Base-by-base conservation (phyloP, 768 basidiomycete species). In the Tricholoma matsutake region DNA sequence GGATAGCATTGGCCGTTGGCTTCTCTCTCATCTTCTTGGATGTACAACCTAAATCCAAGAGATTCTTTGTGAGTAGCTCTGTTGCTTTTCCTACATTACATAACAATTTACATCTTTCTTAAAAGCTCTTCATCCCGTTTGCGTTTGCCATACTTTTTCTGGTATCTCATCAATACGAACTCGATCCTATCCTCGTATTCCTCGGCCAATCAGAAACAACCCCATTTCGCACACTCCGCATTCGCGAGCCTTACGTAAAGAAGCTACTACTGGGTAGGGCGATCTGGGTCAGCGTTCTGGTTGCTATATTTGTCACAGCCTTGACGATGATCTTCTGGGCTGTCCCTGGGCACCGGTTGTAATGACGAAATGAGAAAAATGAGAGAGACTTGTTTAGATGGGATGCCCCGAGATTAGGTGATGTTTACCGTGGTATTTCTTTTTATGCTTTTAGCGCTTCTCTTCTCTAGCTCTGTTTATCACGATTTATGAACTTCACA, bases 21-120 rank as follows among this genome's bases (percentile, higher is more conserved):
- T 97, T 98, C 74, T 86, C 94, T 3, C 85, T 98, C 65, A 83
- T 99, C 61, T 98, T 99, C 77, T 81, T 98, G 51, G 94, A 99
- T 75, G 88, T 92, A 41, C 84, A 90, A 64, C 97, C 97, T 5
- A 97, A 93, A 74, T 88, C 91, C 32, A 92, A 91, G 71, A 83
- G 96, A 56, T 89, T 98, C 71, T 97, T 96, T 85, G 97, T 99
- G 72, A 76, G 96, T 89, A 1, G 59, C 35, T 25, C 60, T 51
- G 39, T 20, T 6, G 25, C 13, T 35, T 47, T 52, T 35, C 22
- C 57, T 11, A 51, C 54, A 37, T 61, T 55, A 25, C 22, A 25
- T 34, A 61, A 10, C 61, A 55, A 67, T 51, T 59, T 63, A 63
- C 59, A 45, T 18, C 45, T 64, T 66, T 59, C 28, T 45, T 45